Evolutionary conservation across 1,139 yeast species (phyloP).

Genomic region (Pichia kudriavzevii): DNA sequence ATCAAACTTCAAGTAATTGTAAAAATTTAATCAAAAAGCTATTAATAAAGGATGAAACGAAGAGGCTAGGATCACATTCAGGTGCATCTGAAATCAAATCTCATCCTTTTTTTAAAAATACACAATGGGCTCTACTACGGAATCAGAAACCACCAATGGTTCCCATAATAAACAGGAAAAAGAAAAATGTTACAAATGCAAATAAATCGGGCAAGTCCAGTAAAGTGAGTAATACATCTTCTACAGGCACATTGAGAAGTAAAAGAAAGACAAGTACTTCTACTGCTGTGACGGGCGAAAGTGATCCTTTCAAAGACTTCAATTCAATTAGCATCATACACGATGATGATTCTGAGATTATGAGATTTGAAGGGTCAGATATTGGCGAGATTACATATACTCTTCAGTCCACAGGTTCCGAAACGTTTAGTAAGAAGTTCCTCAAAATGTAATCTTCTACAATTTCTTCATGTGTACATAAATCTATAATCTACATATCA

Average conservation of each 20-base stretch:
- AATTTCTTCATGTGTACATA: neutral
- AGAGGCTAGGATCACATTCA: conserved; percentile 79
- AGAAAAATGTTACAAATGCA: conserved; percentile 9
- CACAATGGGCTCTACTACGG: conserved; percentile 91
- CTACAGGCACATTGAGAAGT: conserved; percentile 28
- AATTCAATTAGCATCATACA: conserved; percentile 86
- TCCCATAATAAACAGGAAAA: conserved; percentile 63
- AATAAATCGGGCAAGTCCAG: conserved; percentile 14
- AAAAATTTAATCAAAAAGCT: conserved; percentile 73
- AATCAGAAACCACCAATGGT: conserved; percentile 93
- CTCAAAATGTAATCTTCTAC: conserved; percentile 21
- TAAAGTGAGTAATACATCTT: conserved; percentile 21
- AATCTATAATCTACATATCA: neutral
- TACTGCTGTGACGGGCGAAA: conserved; percentile 25
- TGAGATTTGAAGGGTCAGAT: conserved; percentile 44
- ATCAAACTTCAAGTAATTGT: conserved; percentile 62
- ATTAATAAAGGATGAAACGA: conserved; percentile 79
- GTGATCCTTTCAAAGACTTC: conserved; percentile 82
- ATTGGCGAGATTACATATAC: conserved; percentile 65
- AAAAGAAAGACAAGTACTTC: conserved; percentile 35
- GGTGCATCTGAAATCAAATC: conserved; percentile 93
- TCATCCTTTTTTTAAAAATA: conserved; percentile 82
- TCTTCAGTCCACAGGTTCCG: conserved; percentile 19
- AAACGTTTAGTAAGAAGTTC: conserved; percentile 19
- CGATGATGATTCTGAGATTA: conserved; percentile 38